These are phyloP conservation scores for Didymella segeticola DNA, from an alignment of 2,329 filamentous ascomycete species.

Conservation along the genomic window DNA sequence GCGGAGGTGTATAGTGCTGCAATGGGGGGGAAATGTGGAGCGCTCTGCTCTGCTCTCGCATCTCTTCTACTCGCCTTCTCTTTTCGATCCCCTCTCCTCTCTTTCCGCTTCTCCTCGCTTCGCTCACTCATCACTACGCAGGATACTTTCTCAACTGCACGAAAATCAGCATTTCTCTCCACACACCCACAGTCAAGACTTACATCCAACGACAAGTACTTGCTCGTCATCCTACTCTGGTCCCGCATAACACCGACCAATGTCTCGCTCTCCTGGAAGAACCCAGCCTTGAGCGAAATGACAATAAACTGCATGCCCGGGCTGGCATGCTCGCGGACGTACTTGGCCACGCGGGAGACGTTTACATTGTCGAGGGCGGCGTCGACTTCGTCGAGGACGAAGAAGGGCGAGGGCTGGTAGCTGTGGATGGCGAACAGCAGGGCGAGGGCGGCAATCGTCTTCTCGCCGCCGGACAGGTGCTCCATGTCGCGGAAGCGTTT, in stretches of 20 bases:
- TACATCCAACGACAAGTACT: constrained; percentile 92
- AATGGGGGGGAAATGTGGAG: too few relatives aligned
- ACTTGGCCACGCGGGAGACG: constrained; percentile 93
- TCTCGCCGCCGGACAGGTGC: constrained; percentile 94
- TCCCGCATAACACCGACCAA: constrained; percentile 95
- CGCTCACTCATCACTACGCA: neutral
- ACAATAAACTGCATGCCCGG: constrained; percentile 99
- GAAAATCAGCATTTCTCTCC: constrained; percentile 14
- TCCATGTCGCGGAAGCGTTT: constrained; percentile 99
- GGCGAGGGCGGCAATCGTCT: constrained; percentile 98
- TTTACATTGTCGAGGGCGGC: constrained; percentile 98
- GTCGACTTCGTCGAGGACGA: constrained; percentile 97
- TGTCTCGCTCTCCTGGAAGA: constrained; percentile 97
- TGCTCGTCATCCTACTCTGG: constrained; percentile 89
- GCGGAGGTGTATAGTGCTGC: too few relatives aligned
- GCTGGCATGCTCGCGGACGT: constrained; percentile 90
- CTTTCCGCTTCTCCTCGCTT: too few relatives aligned
- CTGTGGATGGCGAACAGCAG: constrained; percentile 95
- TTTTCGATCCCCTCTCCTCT: neutral
- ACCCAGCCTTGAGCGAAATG: constrained; percentile 91
- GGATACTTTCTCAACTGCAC: constrained; percentile 38
- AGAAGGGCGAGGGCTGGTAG: constrained; percentile 95
- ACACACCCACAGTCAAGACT: constrained; percentile 53
- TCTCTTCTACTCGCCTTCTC: too few relatives aligned
- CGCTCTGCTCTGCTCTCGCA: too few relatives aligned